Evolutionary conservation across 2,329 filamentous ascomycete genomes (phyloP), one percentile per base, ranked within the genome.

Genomic region (Colletotrichum viniferum): DNA sequence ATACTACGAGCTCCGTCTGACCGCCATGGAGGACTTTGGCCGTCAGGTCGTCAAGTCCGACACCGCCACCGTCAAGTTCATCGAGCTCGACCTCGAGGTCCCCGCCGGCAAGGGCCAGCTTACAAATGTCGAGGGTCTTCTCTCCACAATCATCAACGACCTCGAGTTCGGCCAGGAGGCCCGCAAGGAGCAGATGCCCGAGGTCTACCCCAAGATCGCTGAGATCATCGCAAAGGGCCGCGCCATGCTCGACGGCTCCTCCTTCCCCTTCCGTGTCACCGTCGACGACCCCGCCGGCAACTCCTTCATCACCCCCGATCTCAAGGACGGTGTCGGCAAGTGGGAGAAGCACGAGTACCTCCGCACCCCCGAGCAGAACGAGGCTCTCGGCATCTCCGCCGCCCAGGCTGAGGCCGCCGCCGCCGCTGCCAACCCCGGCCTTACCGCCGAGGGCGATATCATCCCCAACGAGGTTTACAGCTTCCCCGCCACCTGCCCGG

Each of bases 201-300:
- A 98, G 79, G 87, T 98, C 0, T 93, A 93, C 81, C 88, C 90
- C 73, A 96, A 98, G 83, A 88, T 99, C 26, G 92, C 93, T 76
- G 92, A 92, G 64, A 90, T 98, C 67, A 93, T 98, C 76, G 84
- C 90, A 60, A 94, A 92, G 79, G 90, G 96, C 16, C 90, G 91
- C 74, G 90, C 93, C 71, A 98, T 98, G 92, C 86, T 98, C 12
- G 90, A 90, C 4, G 94, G 96, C 65, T 89, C 93, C 32, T 89
- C 90, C 8, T 96, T 98, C 82, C 97, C 97, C 28, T 98, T 99
- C 89, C 94, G 95, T 66, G 86, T 99, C 64, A 94, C 92, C 55
- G 88, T 98, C 63, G 96, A 99, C 82, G 97, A 99, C 83, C 94
- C 95, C 4, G 94, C 96, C 1, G 97, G 97, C 70, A 99, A 99